Conservation (phyloP, 164 flowering plant species). For the Magnolia kwangsiensis region DNA sequence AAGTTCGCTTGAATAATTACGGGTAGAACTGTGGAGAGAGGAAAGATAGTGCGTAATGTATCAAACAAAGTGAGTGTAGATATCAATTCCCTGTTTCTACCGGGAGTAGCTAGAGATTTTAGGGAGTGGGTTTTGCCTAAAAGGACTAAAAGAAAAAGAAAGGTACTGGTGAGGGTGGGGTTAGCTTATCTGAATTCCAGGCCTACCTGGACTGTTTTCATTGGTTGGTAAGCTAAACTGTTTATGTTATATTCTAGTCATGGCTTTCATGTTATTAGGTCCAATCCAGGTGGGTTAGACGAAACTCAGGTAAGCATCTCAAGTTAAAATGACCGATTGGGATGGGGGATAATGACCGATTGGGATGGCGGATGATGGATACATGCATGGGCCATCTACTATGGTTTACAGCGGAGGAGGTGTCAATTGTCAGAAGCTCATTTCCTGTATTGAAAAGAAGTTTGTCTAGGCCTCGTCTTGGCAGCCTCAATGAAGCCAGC, state of each 20-base stretch:
- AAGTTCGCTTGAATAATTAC: background rate
- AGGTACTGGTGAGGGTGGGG: too few species aligned
- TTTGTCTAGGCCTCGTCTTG: constrained; percentile 24
- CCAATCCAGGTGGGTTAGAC: constrained; percentile 43
- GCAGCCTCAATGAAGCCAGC: constrained; percentile 24
- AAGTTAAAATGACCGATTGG: constrained; percentile 13
- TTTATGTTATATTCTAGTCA: too few species aligned
- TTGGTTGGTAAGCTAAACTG: too few species aligned
- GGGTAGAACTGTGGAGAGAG: too few species aligned
- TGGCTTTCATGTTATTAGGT: constrained; percentile 7
- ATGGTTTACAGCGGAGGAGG: background rate
- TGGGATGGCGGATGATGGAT: constrained; percentile 8
- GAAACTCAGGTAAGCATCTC: constrained; percentile 26
- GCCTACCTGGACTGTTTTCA: too few species aligned
- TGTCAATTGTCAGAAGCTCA: constrained; percentile 14
- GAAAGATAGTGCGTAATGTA: too few species aligned
- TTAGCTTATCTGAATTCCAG: too few species aligned
- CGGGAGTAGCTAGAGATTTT: too few species aligned
- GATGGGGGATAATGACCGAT: constrained; percentile 10
- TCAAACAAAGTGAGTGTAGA: too few species aligned
- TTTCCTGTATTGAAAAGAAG: constrained; percentile 30
- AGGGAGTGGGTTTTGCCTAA: too few species aligned
- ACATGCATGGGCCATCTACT: constrained; percentile 15
- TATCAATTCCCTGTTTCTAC: too few species aligned
- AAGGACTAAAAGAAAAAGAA: too few species aligned